phyloP scores from a whole-genome alignment of 2,329 filamentous ascomycete species.

The Penicillium verrucosum region DNA sequence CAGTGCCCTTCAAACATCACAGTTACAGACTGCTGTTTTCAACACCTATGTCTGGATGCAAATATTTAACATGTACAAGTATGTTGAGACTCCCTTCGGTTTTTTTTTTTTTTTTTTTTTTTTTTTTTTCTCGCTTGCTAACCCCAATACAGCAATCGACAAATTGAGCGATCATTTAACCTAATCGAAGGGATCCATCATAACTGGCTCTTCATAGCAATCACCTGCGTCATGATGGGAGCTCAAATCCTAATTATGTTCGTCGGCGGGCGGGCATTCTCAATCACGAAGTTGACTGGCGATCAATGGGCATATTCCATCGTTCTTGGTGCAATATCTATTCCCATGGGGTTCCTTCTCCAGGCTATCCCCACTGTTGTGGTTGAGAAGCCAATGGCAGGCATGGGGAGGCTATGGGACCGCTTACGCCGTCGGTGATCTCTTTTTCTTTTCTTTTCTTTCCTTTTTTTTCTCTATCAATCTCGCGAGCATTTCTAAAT shows the following conservation, averaged over 20 bases:
- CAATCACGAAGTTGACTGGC: conserved; percentile 50
- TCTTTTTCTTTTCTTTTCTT: neutral
- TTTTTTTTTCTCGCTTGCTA: neutral
- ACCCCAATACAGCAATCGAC: conserved; percentile 46
- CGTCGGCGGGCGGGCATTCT: conserved; percentile 55
- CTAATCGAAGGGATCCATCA: conserved; percentile 57
- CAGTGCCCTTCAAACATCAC: conserved; percentile 38
- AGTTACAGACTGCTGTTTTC: conserved; percentile 62
- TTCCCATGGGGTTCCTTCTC: conserved; percentile 45
- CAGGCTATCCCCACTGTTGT: conserved; percentile 1
- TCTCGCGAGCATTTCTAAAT: neutral
- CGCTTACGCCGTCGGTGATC: neutral
- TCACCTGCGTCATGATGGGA: conserved; percentile 57
- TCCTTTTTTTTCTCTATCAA: neutral
- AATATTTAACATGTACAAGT: conserved; percentile 67
- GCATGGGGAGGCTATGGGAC: neutral
- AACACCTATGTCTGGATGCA: conserved; percentile 72
- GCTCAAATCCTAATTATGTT: conserved; percentile 58
- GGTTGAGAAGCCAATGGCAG: conserved; percentile 3
- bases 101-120: no score
- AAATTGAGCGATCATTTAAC: conserved; percentile 61
- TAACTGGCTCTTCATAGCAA: conserved; percentile 58
- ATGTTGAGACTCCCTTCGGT: neutral
- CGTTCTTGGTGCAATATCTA: conserved; percentile 48
- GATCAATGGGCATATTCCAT: conserved; percentile 55